phyloP scores from a whole-genome alignment of 495 filamentous ascomycete genomes.

The Podospora anserina region DNA sequence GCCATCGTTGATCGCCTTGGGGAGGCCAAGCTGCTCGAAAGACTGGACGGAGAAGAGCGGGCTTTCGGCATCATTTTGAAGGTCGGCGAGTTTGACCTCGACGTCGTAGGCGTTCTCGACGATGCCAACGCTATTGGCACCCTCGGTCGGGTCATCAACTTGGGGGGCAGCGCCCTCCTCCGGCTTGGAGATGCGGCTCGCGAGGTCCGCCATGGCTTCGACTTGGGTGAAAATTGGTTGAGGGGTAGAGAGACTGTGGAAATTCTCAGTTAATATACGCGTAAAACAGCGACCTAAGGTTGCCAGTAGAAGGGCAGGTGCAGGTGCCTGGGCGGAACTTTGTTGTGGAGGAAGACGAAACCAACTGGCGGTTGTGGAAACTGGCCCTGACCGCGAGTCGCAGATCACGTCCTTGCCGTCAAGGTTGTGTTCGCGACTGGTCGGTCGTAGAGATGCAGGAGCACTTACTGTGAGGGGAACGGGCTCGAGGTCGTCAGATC shows the following conservation, averaged over 20 bases:
- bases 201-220: slow-evolving; percentile 52
- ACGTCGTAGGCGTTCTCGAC: slow-evolving; percentile 74
- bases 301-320: neutral
- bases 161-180: slow-evolving; percentile 37
- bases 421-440: neutral
- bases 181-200: slow-evolving; percentile 57
- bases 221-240: neutral
- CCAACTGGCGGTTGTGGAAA: neutral
- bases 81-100: slow-evolving; percentile 84
- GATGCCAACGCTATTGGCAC: slow-evolving; percentile 47
- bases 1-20: slow-evolving; percentile 49
- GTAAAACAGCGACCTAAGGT: neutral
- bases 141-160: slow-evolving; percentile 52
- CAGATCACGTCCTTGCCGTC: neutral
- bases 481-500: neutral
- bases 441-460: neutral
- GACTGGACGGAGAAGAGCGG: slow-evolving; percentile 79
- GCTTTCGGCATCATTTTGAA: slow-evolving; percentile 81
- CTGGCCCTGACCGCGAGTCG: neutral
- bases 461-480: neutral
- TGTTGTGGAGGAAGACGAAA: neutral
- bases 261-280: neutral
- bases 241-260: neutral
- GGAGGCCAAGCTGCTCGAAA: slow-evolving; percentile 83
- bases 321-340: neutral